Evolutionary conservation across 768 basidiomycete genomes (phyloP), one percentile per base, ranked within the genome.

Genomic region (Pulveroboletus sp.): DNA sequence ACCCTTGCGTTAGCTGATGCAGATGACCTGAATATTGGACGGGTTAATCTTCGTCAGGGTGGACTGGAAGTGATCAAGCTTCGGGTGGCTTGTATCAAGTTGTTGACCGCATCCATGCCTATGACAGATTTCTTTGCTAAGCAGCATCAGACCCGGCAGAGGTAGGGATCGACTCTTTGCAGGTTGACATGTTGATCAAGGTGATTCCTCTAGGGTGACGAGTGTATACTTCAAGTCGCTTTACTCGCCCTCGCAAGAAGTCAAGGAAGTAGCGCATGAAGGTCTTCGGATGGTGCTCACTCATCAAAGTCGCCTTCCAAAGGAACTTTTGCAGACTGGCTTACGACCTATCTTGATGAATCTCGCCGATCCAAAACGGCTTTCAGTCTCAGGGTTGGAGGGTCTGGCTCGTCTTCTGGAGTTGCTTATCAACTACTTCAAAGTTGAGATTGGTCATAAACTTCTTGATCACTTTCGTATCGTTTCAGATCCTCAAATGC

Each of bases 361-460:
- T 63, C 81, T 99, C 24, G 93, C 94, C 2, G 96, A 98, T 69
- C 90, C 94, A 33, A 94, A 94, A 63, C 83, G 92, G 32, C 78
- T 99, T 31, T 93, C 92, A 7, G 89, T 96, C 24, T 81, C 89
- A 5, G 94, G 94, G 9, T 66, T 95, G 49, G 93, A 99, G 66
- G 96, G 96, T 3, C 75, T 99, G 21, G 95, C 94, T 11, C 85
- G 95, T 11, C 78, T 99, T 43, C 75, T 99, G 43, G 93, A 96
- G 66, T 79, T 99, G 7, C 72, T 99, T 48, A 96, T 93, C 35
- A 97, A 97, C 67, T 98, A 99, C 71, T 99, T 99, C 83, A 98
- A 97, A 68, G 95, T 99, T 15, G 96, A 99, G 72, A 98, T 99
- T 52, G 96, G 96, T 0, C 82, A 90, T 67, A 99, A 99, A 70